phyloP scores from a whole-genome alignment of 192 early-diverging fungal species.

The Radiomyces spectabilis region DNA sequence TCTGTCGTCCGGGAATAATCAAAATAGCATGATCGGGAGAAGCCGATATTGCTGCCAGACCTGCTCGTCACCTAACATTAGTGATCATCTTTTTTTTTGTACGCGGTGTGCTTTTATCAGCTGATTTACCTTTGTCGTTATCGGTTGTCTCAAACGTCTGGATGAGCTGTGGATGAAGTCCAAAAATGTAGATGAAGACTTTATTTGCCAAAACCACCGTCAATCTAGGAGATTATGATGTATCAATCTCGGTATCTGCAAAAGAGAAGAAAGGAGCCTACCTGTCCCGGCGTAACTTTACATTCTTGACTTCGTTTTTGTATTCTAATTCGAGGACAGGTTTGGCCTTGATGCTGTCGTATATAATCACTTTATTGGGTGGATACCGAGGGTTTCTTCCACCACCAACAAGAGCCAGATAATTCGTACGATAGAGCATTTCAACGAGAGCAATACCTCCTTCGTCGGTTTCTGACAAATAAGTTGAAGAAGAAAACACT shows the following conservation, averaged over 20 bases:
- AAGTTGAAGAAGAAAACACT: background rate
- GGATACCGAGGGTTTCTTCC: constrained; percentile 78
- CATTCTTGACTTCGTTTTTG: constrained; percentile 70
- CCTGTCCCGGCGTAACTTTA: constrained; percentile 72
- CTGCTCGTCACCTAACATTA: too few relatives aligned
- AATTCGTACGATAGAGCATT: constrained; percentile 83
- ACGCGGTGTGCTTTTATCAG: too few relatives aligned
- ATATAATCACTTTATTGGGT: constrained; percentile 83
- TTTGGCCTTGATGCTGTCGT: constrained; percentile 71
- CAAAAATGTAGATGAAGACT: constrained; percentile 74
- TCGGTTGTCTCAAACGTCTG: constrained; percentile 79
- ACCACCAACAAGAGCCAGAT: constrained; percentile 78
- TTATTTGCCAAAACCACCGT: constrained; percentile 71
- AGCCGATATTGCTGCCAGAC: constrained; percentile 61
- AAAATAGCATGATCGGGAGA: constrained; percentile 61
- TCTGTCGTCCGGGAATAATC: constrained; percentile 75
- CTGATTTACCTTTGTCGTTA: constrained; percentile 63
- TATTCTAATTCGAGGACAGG: constrained; percentile 73
- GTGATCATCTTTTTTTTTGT: too few relatives aligned
- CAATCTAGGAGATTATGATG: constrained; percentile 38
- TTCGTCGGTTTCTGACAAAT: constrained; percentile 60
- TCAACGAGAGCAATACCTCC: constrained; percentile 77
- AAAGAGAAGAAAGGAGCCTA: constrained; percentile 12
- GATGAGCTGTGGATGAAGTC: constrained; percentile 58
- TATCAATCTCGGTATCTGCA: background rate